Evolutionary conservation across 768 basidiomycete species (phyloP).

Genomic region (Neoboletus brunneissimus): DNA sequence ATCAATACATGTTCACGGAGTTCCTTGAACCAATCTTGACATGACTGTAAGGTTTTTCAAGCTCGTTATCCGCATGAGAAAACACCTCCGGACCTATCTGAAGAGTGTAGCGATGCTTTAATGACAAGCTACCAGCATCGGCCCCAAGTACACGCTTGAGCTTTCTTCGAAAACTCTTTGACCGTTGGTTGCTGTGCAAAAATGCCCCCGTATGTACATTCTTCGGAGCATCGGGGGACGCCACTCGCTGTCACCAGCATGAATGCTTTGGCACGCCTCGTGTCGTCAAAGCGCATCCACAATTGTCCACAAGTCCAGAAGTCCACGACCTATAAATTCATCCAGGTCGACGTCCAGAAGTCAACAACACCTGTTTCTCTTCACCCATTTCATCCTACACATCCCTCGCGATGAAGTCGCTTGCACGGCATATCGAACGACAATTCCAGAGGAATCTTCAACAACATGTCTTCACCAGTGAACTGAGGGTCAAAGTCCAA

Average conservation of each 20-base stretch:
- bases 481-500: conserved; percentile 15
- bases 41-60: not conserved
- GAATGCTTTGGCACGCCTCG: conserved; percentile 25
- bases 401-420: conserved; percentile 7
- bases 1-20: not conserved
- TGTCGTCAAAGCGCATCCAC: conserved; percentile 25
- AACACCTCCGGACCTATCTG: not conserved
- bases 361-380: not conserved
- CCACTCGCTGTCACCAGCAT: conserved; percentile 11
- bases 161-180: not conserved
- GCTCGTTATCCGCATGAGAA: not conserved
- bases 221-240: conserved; percentile 3
- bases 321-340: conserved; percentile 19
- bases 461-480: conserved; percentile 8
- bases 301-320: conserved; percentile 26
- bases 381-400: not conserved
- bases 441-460: conserved; percentile 15
- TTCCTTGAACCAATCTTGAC: not conserved
- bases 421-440: not conserved
- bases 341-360: not conserved
- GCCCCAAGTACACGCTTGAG: not conserved
- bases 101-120: not conserved
- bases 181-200: not conserved
- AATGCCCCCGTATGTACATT: not conserved
- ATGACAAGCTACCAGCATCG: not conserved